phyloP scores from a whole-genome alignment of 148 eudicot genomes.

The Camellia japonica region DNA sequence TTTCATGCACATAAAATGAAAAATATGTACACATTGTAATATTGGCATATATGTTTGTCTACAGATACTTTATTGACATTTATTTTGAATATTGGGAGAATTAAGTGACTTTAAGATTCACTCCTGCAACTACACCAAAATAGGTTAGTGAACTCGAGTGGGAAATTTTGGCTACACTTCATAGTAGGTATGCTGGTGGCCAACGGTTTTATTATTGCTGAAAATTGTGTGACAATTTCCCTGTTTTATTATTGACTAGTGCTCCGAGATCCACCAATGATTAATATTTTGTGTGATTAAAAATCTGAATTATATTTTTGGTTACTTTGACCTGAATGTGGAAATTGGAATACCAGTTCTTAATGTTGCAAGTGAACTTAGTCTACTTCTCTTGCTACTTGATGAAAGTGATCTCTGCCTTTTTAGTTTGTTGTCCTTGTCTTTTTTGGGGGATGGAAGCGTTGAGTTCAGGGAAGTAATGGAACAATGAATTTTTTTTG shows the following conservation, averaged over 20 bases:
- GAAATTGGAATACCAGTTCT: no score
- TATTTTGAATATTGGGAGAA: neutral
- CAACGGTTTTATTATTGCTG: neutral
- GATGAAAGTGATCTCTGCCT: no score
- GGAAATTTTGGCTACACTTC: neutral
- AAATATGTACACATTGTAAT: neutral
- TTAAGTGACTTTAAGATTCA: neutral
- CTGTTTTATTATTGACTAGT: neutral
- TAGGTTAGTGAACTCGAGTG: neutral
- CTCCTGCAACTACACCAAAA: neutral
- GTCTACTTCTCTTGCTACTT: no score
- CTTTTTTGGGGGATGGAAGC: no score
- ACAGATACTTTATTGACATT: neutral
- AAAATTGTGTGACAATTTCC: neutral
- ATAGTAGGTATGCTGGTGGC: neutral
- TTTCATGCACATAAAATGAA: neutral
- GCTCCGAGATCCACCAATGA: neutral
- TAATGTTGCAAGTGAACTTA: no score
- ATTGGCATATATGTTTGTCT: neutral
- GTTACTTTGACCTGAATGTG: no score
- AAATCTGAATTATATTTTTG: neutral
- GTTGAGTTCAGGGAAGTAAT: no score
- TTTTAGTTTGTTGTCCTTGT: no score
- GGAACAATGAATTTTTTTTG: no score
- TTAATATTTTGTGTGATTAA: neutral